phyloP scores from a whole-genome alignment of 2,329 filamentous ascomycete genomes.

The Rhinocladiella mackenziei region DNA sequence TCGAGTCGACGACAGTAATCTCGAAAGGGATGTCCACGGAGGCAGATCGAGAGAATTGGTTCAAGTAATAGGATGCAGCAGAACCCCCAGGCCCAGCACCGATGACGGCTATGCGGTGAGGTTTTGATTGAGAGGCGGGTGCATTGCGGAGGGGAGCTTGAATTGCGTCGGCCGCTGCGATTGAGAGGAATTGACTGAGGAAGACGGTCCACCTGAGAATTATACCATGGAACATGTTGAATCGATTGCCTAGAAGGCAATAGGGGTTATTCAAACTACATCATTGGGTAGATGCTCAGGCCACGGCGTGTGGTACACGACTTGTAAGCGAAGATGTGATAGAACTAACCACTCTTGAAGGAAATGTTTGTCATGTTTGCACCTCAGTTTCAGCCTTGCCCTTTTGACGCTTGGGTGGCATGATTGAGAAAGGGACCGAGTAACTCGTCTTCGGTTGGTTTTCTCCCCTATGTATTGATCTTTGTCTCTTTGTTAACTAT shows the following conservation, averaged over 20 bases:
- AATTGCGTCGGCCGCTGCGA: constrained; percentile 4
- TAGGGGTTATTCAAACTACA: not conserved
- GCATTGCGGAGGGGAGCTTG: constrained; percentile 10
- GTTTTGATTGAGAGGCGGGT: not conserved
- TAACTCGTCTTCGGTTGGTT: no score
- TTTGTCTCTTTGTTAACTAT: no score
- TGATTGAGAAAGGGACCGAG: no score
- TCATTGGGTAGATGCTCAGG: not conserved
- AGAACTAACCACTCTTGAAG: no score
- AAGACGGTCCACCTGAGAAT: not conserved
- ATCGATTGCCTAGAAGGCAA: constrained; percentile 7
- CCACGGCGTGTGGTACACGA: no score
- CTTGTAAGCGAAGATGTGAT: no score
- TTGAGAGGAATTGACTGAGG: constrained; percentile 1
- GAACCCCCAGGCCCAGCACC: constrained; percentile 87
- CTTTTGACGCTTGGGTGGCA: no score
- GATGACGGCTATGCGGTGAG: constrained; percentile 27
- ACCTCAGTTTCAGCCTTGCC: constrained; percentile 2
- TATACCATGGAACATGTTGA: constrained; percentile 6
- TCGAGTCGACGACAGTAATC: constrained; percentile 84
- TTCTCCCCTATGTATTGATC: no score
- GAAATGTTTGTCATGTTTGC: constrained; percentile 11
- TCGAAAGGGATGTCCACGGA: constrained; percentile 59
- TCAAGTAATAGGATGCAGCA: constrained; percentile 78
- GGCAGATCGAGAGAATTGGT: constrained; percentile 61